These are phyloP conservation scores for Umbelopsis sp. DNA, from an alignment of 192 early-diverging fungal species.

Conservation along the genomic window DNA sequence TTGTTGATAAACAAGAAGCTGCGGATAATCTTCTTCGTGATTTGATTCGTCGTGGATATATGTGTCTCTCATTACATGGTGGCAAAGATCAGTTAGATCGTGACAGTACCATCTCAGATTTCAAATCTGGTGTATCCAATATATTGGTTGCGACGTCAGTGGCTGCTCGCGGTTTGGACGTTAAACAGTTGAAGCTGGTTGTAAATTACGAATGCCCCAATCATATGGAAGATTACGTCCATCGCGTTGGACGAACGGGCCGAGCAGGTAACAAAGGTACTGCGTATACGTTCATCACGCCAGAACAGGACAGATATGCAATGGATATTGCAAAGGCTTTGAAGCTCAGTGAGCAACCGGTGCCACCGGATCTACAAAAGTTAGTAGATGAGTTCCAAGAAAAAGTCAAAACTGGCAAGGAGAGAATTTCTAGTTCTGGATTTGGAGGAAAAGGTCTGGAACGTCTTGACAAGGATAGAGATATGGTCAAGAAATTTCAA, in stretches of 20 bases:
- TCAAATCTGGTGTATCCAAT: slow-evolving; percentile 87
- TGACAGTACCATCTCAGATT: slow-evolving; percentile 92
- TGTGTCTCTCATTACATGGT: slow-evolving; percentile 91
- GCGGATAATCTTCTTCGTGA: slow-evolving; percentile 89
- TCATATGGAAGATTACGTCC: slow-evolving; percentile 98
- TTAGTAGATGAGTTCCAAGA: slow-evolving; percentile 79
- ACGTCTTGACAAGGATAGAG: slow-evolving; percentile 90
- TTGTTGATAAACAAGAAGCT: slow-evolving; percentile 95
- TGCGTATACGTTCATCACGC: slow-evolving; percentile 95
- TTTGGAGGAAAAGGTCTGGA: slow-evolving; percentile 98
- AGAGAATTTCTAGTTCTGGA: slow-evolving; percentile 70
- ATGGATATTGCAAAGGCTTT: slow-evolving; percentile 90
- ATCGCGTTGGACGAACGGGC: slow-evolving; percentile 97
- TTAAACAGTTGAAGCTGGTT: slow-evolving; percentile 90
- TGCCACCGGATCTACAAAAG: slow-evolving; percentile 77
- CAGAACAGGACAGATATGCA: slow-evolving; percentile 92
- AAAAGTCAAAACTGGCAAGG: slow-evolving; percentile 80
- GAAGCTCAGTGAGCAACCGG: slow-evolving; percentile 70
- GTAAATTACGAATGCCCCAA: slow-evolving; percentile 98
- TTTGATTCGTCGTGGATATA: slow-evolving; percentile 82
- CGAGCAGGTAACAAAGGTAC: slow-evolving; percentile 98
- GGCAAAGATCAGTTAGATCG: slow-evolving; percentile 92
- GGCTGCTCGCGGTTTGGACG: slow-evolving; percentile 94
- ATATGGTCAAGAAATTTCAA: slow-evolving; percentile 88
- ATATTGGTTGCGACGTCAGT: slow-evolving; percentile 97